These are phyloP conservation scores for Medicago truncatula DNA, from an alignment of 306 rosid genomes.

Conservation along the genomic window DNA sequence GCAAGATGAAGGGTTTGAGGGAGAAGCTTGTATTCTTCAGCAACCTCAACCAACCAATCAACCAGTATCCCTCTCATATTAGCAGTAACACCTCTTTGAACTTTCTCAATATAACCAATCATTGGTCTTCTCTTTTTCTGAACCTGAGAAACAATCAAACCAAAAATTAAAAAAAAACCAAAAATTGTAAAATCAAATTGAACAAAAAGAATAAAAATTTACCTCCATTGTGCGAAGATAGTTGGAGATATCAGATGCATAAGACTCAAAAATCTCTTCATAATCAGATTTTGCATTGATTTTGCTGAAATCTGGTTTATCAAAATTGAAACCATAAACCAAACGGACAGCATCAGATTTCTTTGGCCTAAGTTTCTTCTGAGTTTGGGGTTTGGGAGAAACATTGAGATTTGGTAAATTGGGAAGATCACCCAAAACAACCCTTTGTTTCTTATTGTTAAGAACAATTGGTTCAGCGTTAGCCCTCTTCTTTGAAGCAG, in stretches of 20 bases:
- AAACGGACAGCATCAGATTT: not conserved
- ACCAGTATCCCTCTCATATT: slow-evolving; percentile 80
- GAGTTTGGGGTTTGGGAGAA: slow-evolving; percentile 29
- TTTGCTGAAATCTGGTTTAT: not conserved
- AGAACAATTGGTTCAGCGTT: not conserved
- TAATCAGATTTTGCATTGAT: not conserved
- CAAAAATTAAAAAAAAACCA: not conserved
- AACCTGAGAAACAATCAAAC: not conserved
- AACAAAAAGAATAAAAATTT: not conserved
- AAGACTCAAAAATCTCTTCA: not conserved
- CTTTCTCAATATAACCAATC: slow-evolving; percentile 53
- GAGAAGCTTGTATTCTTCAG: slow-evolving; percentile 78
- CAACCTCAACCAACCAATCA: slow-evolving; percentile 96
- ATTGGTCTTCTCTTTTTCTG: slow-evolving; percentile 64
- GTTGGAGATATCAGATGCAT: slow-evolving; percentile 36
- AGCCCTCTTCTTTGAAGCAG: slow-evolving; percentile 1
- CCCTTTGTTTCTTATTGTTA: slow-evolving; percentile 1
- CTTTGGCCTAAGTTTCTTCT: slow-evolving; percentile 31
- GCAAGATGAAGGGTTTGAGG: slow-evolving; percentile 71
- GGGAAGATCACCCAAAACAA: slow-evolving; percentile 18
- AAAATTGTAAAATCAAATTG: not conserved
- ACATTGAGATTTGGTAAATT: slow-evolving; percentile 23
- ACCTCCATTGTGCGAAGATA: slow-evolving; percentile 81
- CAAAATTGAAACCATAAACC: not conserved
- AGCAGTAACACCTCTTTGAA: slow-evolving; percentile 64